A percentile compares a stretch with the other conserved stretches of the same genome.
phyloP scores from a whole-genome alignment of 2,329 filamentous ascomycete species.

The Bipolaris sorokiniana region DNA sequence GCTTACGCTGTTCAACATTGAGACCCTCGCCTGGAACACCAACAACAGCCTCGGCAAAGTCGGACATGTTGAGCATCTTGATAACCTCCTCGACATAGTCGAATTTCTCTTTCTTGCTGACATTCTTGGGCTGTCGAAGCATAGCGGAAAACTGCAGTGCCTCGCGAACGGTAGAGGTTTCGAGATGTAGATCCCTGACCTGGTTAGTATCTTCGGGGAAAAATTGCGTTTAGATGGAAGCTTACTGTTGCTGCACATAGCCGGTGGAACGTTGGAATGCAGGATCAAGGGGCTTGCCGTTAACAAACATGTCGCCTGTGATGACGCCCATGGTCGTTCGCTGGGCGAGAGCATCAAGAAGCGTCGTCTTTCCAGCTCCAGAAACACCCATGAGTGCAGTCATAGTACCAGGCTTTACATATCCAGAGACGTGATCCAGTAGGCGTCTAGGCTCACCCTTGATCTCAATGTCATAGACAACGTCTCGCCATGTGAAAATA shows the following conservation, averaged over 20 bases:
- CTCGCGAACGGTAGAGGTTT: constrained; percentile 48
- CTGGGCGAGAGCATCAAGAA: constrained; percentile 47
- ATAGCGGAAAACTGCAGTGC: constrained; percentile 45
- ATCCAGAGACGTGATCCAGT: constrained; percentile 61
- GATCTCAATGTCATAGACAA: constrained; percentile 45
- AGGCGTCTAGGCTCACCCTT: constrained; percentile 57
- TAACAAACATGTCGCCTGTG: constrained; percentile 49
- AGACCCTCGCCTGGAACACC: constrained; percentile 68
- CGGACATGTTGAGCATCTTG: constrained; percentile 69
- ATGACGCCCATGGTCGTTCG: constrained; percentile 47
- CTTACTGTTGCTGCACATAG: constrained; percentile 49
- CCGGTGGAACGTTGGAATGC: constrained; percentile 49
- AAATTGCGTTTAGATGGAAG: not conserved
- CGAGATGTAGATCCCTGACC: constrained; percentile 45
- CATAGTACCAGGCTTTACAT: constrained; percentile 62
- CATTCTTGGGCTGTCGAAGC: constrained; percentile 58
- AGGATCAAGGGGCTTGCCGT: constrained; percentile 43
- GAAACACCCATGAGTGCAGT: constrained; percentile 48
- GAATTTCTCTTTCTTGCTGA: constrained; percentile 64
- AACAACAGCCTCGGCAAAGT: constrained; percentile 70
- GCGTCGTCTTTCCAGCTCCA: constrained; percentile 49
- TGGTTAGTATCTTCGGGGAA: constrained; percentile 4
- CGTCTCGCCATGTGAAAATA: constrained; percentile 49
- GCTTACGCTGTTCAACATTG: constrained; percentile 72
- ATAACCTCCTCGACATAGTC: constrained; percentile 69